Evolutionary conservation across 139 green algal species (phyloP).

Genomic region (Chlorella vulgaris): DNA sequence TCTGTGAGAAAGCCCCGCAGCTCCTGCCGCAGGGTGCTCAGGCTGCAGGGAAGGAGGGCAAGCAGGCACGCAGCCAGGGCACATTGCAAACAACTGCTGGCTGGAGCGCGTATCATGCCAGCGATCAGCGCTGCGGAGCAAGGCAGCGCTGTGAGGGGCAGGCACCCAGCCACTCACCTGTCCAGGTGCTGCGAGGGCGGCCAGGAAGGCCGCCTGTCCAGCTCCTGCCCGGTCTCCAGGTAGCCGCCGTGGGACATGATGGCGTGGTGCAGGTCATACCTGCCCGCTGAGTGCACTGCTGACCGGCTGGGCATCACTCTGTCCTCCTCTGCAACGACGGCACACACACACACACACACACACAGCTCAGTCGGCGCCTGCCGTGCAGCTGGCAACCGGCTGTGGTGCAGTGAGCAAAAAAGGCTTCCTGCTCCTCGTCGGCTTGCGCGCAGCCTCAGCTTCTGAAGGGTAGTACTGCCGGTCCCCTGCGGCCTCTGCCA

Average conservation of each 20-base stretch:
- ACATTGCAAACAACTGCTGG: not conserved
- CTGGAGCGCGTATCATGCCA: too few relatives aligned
- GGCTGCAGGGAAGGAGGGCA: not conserved
- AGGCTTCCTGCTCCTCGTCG: not conserved
- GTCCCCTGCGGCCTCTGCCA: too few relatives aligned
- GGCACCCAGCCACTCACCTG: too few relatives aligned
- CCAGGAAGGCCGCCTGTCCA: constrained; percentile 35
- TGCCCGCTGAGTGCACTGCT: not conserved
- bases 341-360: too few relatives aligned
- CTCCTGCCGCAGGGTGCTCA: not conserved
- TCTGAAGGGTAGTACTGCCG: too few relatives aligned
- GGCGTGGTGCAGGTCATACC: constrained; percentile 53
- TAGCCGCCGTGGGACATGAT: constrained; percentile 50
- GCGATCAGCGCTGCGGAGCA: too few relatives aligned
- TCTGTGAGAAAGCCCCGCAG: constrained; percentile 16
- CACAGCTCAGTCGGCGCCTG: too few relatives aligned
- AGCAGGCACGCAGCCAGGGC: not conserved
- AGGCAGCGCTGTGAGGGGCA: too few relatives aligned
- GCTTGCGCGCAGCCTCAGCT: not conserved
- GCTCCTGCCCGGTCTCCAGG: constrained; percentile 7
- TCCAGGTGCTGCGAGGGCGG: constrained; percentile 22
- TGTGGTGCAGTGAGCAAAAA: not conserved
- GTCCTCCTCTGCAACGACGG: constrained; percentile 16
- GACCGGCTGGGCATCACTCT: constrained; percentile 22
- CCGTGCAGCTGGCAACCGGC: not conserved